phyloP scores from a whole-genome alignment of 768 basidiomycete genomes.

The Kwoniella pini region DNA sequence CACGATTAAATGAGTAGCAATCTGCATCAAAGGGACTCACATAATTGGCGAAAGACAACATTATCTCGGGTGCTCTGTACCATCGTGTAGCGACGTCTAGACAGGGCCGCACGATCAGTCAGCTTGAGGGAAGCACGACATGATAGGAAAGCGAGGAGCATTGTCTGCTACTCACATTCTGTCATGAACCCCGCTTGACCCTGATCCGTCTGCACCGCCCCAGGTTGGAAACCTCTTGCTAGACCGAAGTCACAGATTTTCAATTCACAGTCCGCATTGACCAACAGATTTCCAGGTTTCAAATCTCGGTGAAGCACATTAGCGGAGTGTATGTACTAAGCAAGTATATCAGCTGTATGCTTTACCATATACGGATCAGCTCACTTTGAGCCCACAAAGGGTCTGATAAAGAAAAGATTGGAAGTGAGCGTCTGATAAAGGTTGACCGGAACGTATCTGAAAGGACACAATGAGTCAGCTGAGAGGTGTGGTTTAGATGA shows the following conservation, averaged over 20 bases:
- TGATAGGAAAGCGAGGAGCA: too few relatives aligned
- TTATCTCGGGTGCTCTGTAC: conserved; percentile 99
- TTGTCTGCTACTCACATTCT: conserved; percentile 73
- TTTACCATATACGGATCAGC: conserved; percentile 57
- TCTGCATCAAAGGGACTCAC: too few relatives aligned
- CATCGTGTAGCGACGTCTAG: conserved; percentile 82
- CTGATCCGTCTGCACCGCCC: conserved; percentile 60
- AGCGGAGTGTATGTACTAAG: conserved; percentile 85
- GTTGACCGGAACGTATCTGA: conserved; percentile 58
- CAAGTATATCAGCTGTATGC: neutral
- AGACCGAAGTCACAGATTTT: conserved; percentile 97
- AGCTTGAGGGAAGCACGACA: too few relatives aligned
- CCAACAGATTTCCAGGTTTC: conserved; percentile 87
- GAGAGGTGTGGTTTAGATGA: too few relatives aligned
- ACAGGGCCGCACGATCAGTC: neutral
- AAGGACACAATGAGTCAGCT: conserved; percentile 3
- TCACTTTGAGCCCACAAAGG: conserved; percentile 85
- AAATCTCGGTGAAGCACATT: conserved; percentile 96
- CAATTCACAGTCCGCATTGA: conserved; percentile 85
- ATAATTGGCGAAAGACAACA: conserved; percentile 68
- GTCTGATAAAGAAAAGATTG: conserved; percentile 96
- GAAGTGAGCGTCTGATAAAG: conserved; percentile 58
- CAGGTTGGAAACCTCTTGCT: conserved; percentile 88
- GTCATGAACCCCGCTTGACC: conserved; percentile 85
- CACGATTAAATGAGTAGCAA: too few relatives aligned